A percentile compares a stretch with the other conserved stretches of the same genome.
These are phyloP conservation scores for Plantago coronopus DNA, from an alignment of 305 asterid genomes.

Conservation along the genomic window DNA sequence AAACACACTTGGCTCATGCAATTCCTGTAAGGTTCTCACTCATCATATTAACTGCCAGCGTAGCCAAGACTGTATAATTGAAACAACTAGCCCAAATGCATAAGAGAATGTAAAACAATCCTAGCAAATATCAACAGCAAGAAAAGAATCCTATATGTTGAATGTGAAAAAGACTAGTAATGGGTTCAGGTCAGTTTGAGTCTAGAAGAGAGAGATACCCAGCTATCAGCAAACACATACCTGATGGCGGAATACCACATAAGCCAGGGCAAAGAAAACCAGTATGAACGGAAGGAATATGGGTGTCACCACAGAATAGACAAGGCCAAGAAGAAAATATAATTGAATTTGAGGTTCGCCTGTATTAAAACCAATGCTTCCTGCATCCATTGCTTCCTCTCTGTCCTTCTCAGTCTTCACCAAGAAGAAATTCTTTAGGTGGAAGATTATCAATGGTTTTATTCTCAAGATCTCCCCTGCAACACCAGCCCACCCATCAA, in stretches of 20 bases:
- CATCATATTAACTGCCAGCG: no score
- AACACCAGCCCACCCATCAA: constrained; percentile 97
- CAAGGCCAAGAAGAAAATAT: constrained; percentile 88
- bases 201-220: background rate
- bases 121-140: no score
- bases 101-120: no score
- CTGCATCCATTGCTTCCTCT: constrained; percentile 92
- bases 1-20: no score
- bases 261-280: constrained; percentile 81
- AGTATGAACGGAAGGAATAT: constrained; percentile 84
- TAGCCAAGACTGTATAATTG: no score
- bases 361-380: constrained; percentile 85
- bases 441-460: constrained; percentile 75
- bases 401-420: constrained; percentile 93
- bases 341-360: constrained; percentile 96
- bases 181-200: no score
- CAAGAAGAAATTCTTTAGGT: constrained; percentile 73
- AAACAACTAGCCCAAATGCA: no score
- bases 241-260: constrained; percentile 86
- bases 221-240: constrained; percentile 31
- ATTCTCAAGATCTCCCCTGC: constrained; percentile 86
- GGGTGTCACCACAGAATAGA: constrained; percentile 88
- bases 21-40: no score
- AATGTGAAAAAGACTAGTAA: no score
- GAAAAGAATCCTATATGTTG: no score